Evolutionary conservation across 2,329 filamentous ascomycete species (phyloP).

Genomic region (Trichoderma pleuroti): DNA sequence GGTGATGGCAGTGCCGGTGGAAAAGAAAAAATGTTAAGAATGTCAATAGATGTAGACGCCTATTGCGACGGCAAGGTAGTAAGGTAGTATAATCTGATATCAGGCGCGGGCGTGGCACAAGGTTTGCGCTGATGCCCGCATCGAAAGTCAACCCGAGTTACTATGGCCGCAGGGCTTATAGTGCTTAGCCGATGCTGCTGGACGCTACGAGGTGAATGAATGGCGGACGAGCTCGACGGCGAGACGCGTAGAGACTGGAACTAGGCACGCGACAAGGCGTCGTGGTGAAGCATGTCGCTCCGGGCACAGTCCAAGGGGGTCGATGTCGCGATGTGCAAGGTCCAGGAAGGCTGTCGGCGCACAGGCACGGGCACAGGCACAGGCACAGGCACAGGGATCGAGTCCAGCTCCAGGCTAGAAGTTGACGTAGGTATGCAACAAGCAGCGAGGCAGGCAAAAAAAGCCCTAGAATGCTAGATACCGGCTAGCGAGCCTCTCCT

Average conservation of each 20-base stretch:
- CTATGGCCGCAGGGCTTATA: neutral
- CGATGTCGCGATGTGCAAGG: slow-evolving; percentile 8
- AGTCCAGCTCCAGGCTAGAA: slow-evolving; percentile 10
- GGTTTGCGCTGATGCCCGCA: slow-evolving; percentile 17
- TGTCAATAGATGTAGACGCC: neutral
- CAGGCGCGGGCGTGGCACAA: neutral
- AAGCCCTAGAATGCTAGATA: no score
- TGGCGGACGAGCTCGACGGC: neutral
- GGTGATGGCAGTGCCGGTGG: no score
- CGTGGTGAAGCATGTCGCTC: slow-evolving; percentile 8
- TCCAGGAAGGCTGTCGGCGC: neutral
- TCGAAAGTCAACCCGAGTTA: slow-evolving; percentile 6
- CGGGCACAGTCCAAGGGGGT: slow-evolving; percentile 10
- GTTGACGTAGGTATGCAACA: neutral
- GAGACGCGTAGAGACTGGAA: neutral
- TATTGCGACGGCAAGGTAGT: neutral
- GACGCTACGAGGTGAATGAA: slow-evolving; percentile 1
- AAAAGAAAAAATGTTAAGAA: neutral
- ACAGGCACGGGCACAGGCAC: no score
- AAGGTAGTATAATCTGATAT: neutral
- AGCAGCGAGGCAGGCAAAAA: neutral
- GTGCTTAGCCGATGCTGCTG: neutral
- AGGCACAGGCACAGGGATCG: neutral
- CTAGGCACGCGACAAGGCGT: neutral
- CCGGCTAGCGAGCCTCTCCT: no score